phyloP scores from a whole-genome alignment of 75 land plant species.

The Cupressus sempervirens region DNA sequence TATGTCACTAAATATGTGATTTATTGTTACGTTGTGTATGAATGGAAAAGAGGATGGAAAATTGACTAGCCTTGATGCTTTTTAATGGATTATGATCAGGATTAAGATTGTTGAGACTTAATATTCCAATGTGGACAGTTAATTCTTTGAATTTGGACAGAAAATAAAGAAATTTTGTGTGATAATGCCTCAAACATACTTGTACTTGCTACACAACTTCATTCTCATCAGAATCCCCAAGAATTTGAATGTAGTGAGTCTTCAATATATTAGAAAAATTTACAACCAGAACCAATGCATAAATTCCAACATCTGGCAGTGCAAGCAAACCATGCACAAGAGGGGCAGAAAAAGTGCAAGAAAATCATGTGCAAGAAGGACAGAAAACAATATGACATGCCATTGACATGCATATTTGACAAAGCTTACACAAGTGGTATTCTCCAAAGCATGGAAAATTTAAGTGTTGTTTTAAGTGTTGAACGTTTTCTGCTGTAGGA shows the following conservation, averaged over 20 bases:
- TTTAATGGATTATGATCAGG: no score
- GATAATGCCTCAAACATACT: slow-evolving; percentile 28
- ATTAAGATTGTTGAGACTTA: no score
- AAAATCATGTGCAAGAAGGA: not conserved
- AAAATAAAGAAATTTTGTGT: no score
- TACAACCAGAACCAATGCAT: slow-evolving; percentile 22
- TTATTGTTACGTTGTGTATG: no score
- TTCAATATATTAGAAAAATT: slow-evolving; percentile 94
- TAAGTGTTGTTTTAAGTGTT: slow-evolving; percentile 71
- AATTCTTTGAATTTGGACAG: no score
- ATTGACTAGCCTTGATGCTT: no score
- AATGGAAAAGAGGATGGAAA: no score
- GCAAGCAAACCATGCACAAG: no score
- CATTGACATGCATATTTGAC: not conserved
- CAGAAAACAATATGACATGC: not conserved
- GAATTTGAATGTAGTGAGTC: slow-evolving; percentile 76
- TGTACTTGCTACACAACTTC: slow-evolving; percentile 98
- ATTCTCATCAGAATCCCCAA: slow-evolving; percentile 93
- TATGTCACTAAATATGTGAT: no score
- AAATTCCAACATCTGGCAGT: not conserved
- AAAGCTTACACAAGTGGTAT: slow-evolving; percentile 83
- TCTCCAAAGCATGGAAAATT: slow-evolving; percentile 87
- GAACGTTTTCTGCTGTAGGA: slow-evolving; percentile 89
- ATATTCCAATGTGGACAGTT: no score
- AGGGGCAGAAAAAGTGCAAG: no score